Evolutionary conservation across 139 green algal species (phyloP), one percentile per base, ranked within the genome.

Genomic region (Volvox africanus): DNA sequence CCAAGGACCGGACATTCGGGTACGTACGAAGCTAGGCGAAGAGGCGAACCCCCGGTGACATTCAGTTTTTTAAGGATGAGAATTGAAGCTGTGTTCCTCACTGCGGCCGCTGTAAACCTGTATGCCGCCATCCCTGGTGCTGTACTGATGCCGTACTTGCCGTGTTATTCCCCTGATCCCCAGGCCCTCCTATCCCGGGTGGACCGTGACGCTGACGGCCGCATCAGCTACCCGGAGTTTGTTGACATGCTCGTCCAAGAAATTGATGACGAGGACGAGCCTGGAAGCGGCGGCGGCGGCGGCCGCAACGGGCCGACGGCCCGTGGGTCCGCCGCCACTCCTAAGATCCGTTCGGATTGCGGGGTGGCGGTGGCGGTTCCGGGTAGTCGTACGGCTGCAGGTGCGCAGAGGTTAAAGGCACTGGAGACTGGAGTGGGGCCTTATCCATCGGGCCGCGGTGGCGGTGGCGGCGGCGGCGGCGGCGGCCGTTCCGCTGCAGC

Each of bases 151-250:
- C 44, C 44, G 44, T 55, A 55, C 44, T 55, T 55, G 5, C 5
- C 44, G 44, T 55, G 44, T 55, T 14, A 55, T 55, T 73, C 65
- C 65, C 65, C 24, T 11, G 65, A 26, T 28, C 65, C 11, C 65
- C 87, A 91, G 87, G 76, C 87, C 24, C 87, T 91, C 33, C 80
- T 93, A 9, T 67, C 73, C 2, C 69, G 87, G 14, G 71, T 93
- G 69, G 91, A 93, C 73, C 67, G 61, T 2, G 91, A 93, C 61
- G 33, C 68, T 0, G 91, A 93, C 71, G 91, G 91, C 19, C 86
- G 87, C 61, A 89, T 93, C 55, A 84, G 55, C 79, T 93, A 93
- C 87, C 18, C 35, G 20, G 91, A 93, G 91, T 93, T 93, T 35
- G 85, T 89, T 36, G 71, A 77, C 79, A 93, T 93, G 91, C 50